Conservation (phyloP, 768 basidiomycete species). For the Xanthoconium stramineum region DNA sequence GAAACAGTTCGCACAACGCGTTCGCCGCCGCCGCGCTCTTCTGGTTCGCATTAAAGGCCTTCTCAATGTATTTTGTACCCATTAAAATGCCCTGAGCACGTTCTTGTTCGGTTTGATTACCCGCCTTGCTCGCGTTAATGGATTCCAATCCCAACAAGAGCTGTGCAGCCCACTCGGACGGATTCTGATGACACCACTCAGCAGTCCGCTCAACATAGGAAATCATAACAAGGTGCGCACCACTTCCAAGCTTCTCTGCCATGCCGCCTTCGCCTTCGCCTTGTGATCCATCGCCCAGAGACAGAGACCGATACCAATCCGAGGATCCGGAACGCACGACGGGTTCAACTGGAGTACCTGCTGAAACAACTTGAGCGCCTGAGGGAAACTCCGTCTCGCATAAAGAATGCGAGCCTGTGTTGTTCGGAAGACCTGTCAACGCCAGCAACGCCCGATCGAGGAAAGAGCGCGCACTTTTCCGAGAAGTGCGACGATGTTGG, state of each 20-base stretch:
- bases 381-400: constrained; percentile 68
- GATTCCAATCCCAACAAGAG: constrained; percentile 83
- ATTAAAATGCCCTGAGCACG: constrained; percentile 55
- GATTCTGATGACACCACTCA: constrained; percentile 49
- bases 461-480: constrained; percentile 63
- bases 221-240: constrained; percentile 43
- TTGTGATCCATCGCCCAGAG: constrained; percentile 87
- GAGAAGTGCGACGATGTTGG: constrained; percentile 82
- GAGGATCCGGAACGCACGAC: constrained; percentile 82
- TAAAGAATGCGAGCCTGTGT: constrained; percentile 80
- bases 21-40: constrained; percentile 80
- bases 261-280: constrained; percentile 78
- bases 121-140: constrained; percentile 81
- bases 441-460: not conserved
- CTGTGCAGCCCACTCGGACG: constrained; percentile 72
- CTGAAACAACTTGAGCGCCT: constrained; percentile 84
- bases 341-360: constrained; percentile 77
- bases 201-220: not conserved
- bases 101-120: constrained; percentile 58
- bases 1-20: constrained; percentile 74
- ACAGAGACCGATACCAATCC: constrained; percentile 94
- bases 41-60: constrained; percentile 73
- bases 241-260: constrained; percentile 85
- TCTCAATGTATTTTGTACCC: constrained; percentile 71
- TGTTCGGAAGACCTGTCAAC: not conserved